Evolutionary conservation across 352 stramenopile genomes (phyloP), one percentile per base, ranked within the genome.

Genomic region (Globisporangium solare): DNA sequence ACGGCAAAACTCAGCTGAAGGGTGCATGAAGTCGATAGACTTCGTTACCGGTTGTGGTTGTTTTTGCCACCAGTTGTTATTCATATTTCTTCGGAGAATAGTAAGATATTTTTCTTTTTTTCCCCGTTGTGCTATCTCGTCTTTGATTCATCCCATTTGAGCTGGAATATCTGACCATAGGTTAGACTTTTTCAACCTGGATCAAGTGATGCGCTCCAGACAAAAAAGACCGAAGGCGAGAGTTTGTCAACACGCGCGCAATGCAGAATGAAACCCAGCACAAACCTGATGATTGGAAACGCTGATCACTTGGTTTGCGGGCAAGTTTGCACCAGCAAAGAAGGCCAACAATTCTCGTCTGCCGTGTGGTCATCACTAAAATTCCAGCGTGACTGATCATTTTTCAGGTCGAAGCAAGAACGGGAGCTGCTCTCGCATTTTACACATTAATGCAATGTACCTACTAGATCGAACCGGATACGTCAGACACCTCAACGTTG

Each of bases 41-140:
- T 73, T 50, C 56, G 61, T 18, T 4, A 18, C 12, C 24, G 51
- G 45, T 32, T 14, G 7, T 40, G 14, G 13, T 17, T 22, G 13
- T 17, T 22, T 11, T 39, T 47, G 54, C 22, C 43, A 53, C 43
- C 43, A 21, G 14, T 21, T 51, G 54, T 39, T 27, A 60, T 60
- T 60, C 43, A 46, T 57, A 64, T 69, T 69, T 67, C 60, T 68
- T 74, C 57, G 63, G 71, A 73, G 63, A 73, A 58, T 73, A 72
- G 51, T 73, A 79, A 76, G 49, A 77, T 73, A 75, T 77, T 73
- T 75, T 63, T 63, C 62, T 67, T 71, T 74, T 65, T 60, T 47
- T 37, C 47, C 20, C 22, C 12, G 32, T 47, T 49, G 37, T n/a
- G 52, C 22, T 40, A 8, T n/a, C 21, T 42, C 27, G 3, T 47